Base-by-base conservation (phyloP, 129 eudicot genomes). In the Lactuca saligna region DNA sequence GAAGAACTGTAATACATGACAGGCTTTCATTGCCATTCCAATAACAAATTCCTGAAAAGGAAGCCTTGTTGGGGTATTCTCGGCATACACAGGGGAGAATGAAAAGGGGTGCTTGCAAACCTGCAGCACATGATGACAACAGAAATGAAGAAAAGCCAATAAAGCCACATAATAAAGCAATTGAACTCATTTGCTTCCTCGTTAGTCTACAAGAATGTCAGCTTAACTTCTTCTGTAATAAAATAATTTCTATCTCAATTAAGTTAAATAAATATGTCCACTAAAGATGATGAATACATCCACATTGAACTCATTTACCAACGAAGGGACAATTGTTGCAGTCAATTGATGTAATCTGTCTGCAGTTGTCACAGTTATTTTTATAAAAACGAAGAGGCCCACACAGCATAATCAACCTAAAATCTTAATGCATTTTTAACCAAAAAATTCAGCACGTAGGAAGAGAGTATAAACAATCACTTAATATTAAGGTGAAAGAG, bases 31-130 rank as follows among this genome's bases (percentile, higher is more conserved):
- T 32, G 87, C 96, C 63, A 88, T 91, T 70, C 93, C 97, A 70
- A 91, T 69, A 31, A 91, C 63, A 74, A 88, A 86, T 69, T 91
- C 97, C 75, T 78, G 90, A 62, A 91, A 85, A 25, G 97, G 97
- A 80, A 91, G 94, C 78, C 96, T 84, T 54, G 87, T 71, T 8
- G 96, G 97, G 10, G 97, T 93, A 71, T 91, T 80, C 31, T 85
- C 97, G 53, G 97, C 97, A 78, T 91, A 91, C 8, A 91, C 94
- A 70, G 97, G 97, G 66, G 97, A 91, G 70, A 91, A 91, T 8
- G 94, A 82, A 69, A 88, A 91, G 3, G 94, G 75, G 72, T 91
- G 97, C 70, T 91, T 91, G 84, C 97, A 91, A 37, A 91, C 97
- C 97, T 91, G 88, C 76, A 87, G 8, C 39, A 41, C 3, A 68